Evolutionary conservation across 2,329 filamentous ascomycete species (phyloP), one percentile per base, ranked within the genome.

Genomic region (Aspergillus latus): DNA sequence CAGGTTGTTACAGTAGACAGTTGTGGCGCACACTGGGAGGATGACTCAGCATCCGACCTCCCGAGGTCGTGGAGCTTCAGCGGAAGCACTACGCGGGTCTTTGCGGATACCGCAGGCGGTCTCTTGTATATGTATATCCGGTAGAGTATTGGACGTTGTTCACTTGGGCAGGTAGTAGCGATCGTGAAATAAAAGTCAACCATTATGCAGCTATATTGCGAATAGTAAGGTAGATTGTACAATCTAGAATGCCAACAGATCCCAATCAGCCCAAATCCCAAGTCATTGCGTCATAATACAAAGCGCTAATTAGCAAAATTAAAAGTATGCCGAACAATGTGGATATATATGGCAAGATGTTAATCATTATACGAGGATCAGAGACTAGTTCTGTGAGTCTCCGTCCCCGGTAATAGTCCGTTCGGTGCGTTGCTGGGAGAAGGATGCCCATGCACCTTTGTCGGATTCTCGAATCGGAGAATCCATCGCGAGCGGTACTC

Each of bases 391-490:
- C 40, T 55, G 39, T 13, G 51, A 13, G 6, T 56, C 39, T 29
- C 43, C 29, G 9, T 58, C 52, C 28, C 45, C 49, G 9, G 28
- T 34, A 3, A 28, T 9, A 9, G 36, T 16, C 21, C 30, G 48
- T 13, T 54, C 57, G 28, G 44, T 47, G 13, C 37, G 55, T 40
- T 54, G 53, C 28, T 46, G 48, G 8, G 57, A 15, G n/a, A 49
- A 40, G 21, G 37, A 52, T 16, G 49, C 16, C 45, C 51, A 57
- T 39, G 13, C 47, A 48, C 42, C 57, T 42, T 56, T 59, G 28
- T 61, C 56, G 9, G 53, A 29, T n/a, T 58, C 59, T 29, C 36
- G 47, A 29, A 59, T 59, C 16, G 62, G 63, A n/a, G 60, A 60
- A 13, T 64, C 63, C 16, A 50, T 58, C 13, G 52, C 52, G 40